Evolutionary conservation across 179 eudicot genomes (phyloP).

Genomic region (Patellifolia procumbens): DNA sequence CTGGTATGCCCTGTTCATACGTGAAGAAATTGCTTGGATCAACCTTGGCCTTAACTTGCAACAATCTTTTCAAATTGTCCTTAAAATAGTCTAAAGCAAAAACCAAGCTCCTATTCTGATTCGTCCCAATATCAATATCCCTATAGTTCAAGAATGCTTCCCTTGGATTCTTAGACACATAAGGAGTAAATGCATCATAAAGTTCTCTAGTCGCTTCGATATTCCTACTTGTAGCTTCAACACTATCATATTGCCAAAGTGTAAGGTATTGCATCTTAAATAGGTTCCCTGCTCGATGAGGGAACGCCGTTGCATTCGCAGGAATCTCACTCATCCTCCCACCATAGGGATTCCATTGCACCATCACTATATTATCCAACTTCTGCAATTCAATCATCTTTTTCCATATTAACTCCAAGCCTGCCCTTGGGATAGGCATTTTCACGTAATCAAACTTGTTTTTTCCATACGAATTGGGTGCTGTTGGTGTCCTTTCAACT

Average conservation of each 20-base stretch:
- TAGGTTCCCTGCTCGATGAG: slow-evolving; percentile 40
- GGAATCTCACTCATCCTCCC: slow-evolving; percentile 47
- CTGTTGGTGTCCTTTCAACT: slow-evolving; percentile 19
- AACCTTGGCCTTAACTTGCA: slow-evolving; percentile 36
- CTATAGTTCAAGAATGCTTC: slow-evolving; percentile 42
- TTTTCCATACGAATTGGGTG: slow-evolving; percentile 11
- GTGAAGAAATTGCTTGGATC: slow-evolving; percentile 42
- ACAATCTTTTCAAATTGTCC: slow-evolving; percentile 33
- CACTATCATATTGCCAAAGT: slow-evolving; percentile 30
- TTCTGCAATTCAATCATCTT: slow-evolving; percentile 24
- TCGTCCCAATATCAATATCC: slow-evolving; percentile 40
- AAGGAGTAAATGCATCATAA: slow-evolving; percentile 24
- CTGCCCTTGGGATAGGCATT: slow-evolving; percentile 29
- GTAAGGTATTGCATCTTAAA: slow-evolving; percentile 32
- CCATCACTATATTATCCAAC: background rate
- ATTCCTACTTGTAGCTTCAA: slow-evolving; percentile 5
- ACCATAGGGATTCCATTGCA: slow-evolving; percentile 45
- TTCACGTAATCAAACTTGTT: slow-evolving; percentile 40
- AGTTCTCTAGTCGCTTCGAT: slow-evolving; percentile 21
- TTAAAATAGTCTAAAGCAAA: slow-evolving; percentile 33
- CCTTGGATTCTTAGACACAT: slow-evolving; percentile 41
- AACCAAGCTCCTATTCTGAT: background rate
- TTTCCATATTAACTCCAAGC: slow-evolving; percentile 32
- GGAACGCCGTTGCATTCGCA: slow-evolving; percentile 34
- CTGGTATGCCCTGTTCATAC: slow-evolving; percentile 38